phyloP scores from a whole-genome alignment of 305 asterid genomes.

The Fraxinus xanthoxyloides region DNA sequence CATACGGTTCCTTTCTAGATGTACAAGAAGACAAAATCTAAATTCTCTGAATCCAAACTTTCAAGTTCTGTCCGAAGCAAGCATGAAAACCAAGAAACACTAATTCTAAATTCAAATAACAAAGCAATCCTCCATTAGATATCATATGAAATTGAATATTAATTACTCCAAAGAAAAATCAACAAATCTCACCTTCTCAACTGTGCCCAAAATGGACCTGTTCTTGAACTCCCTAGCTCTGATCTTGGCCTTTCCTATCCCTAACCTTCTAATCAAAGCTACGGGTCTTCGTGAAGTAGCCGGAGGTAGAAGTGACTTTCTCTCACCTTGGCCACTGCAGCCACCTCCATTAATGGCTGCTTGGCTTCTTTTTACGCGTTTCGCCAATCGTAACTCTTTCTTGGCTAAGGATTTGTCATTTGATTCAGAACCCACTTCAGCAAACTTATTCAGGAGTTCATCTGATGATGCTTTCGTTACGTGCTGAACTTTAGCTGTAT shows the following conservation, averaged over 20 bases:
- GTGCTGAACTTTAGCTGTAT: conserved; percentile 53
- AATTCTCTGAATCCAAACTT: neutral
- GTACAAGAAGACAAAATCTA: neutral
- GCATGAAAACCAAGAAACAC: neutral
- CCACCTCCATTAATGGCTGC: conserved; percentile 7
- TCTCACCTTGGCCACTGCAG: conserved; percentile 33
- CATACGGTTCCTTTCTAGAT: neutral
- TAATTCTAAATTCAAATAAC: neutral
- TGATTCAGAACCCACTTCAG: conserved; percentile 56
- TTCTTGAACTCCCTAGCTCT: conserved; percentile 58
- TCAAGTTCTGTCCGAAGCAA: neutral
- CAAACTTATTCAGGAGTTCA: conserved; percentile 77
- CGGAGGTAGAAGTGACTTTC: conserved; percentile 57
- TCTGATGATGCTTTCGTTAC: conserved; percentile 77
- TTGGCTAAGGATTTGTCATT: conserved; percentile 33
- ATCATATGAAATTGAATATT: neutral
- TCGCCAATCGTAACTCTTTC: conserved; percentile 49
- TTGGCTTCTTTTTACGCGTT: conserved; percentile 39
- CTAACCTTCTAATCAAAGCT: conserved; percentile 45
- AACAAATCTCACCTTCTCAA: conserved; percentile 51
- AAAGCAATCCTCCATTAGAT: neutral
- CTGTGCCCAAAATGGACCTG: conserved; percentile 51
- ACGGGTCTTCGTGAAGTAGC: conserved; percentile 34
- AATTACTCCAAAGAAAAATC: neutral
- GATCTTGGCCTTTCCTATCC: conserved; percentile 46